Conservation (phyloP, 495 filamentous ascomycete species). For the Podospora appendiculata region DNA sequence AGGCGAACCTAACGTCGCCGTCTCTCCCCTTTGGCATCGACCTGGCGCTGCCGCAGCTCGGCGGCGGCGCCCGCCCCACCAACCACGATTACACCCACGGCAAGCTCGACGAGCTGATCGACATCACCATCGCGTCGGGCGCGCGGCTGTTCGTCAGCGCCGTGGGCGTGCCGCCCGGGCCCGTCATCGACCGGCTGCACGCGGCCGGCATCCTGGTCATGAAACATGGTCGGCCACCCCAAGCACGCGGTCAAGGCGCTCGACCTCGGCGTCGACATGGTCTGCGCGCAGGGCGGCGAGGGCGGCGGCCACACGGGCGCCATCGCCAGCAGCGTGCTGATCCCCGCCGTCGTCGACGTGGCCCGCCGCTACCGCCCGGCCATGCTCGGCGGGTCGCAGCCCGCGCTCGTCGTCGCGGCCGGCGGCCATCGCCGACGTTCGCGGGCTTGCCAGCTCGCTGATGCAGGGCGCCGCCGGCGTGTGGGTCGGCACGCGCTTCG, state of each 20-base stretch:
- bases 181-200: conserved; percentile 64
- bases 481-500: conserved; percentile 83
- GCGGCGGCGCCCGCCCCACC: conserved; percentile 68
- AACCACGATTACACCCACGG: conserved; percentile 91
- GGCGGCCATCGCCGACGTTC: conserved; percentile 67
- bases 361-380: conserved; percentile 52
- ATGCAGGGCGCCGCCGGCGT: conserved; percentile 69
- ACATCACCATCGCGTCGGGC: conserved; percentile 68
- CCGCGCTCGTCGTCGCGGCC: conserved; percentile 64
- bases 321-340: conserved; percentile 61
- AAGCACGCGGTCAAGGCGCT: conserved; percentile 80
- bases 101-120: conserved; percentile 72
- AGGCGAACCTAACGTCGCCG: conserved; percentile 54
- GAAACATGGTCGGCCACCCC: conserved; percentile 96
- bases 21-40: conserved; percentile 79
- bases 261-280: conserved; percentile 70
- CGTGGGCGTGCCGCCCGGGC: conserved; percentile 69
- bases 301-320: conserved; percentile 75
- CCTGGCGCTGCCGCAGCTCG: conserved; percentile 78
- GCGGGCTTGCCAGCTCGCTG: conserved; percentile 60
- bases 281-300: conserved; percentile 77
- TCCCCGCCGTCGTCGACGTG: conserved; percentile 71
- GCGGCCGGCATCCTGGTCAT: conserved; percentile 70
- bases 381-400: conserved; percentile 35
- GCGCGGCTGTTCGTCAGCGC: conserved; percentile 77